Evolutionary conservation across 257 asterid species (phyloP), one percentile per base, ranked within the genome.

Genomic region (Salvia splendens): DNA sequence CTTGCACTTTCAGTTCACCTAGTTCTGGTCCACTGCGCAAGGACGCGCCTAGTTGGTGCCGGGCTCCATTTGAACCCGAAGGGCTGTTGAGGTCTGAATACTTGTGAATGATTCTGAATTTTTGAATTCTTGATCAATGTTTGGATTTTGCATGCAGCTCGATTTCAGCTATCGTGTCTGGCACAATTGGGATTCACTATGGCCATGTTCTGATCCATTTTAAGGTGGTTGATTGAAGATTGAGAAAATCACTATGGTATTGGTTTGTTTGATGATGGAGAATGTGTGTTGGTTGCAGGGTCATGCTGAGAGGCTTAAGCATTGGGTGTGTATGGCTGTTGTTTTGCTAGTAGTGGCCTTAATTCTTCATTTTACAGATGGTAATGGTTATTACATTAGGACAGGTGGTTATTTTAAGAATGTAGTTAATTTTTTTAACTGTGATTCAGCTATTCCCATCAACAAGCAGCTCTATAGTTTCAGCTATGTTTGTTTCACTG

Each of bases 381-480:
- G 95, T 87, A 46, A 80, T 9, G n/a, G 3, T 45, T 17, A 33
- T 59, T 52, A 1, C 8, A 17, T 20, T 61, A 10, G 32, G 32
- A 5, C 40, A 5, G 0, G 33, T 17, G n/a, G 12, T 46, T 30
- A n/a, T 17, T 42, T 48, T 38, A 7, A 24, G 0, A 1, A 9
- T n/a, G 14, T 61, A 14, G 42, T 8, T 36, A 8, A 61, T 16
- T 64, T 43, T 30, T 71, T 50, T 20, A 5, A 1, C 0, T 59
- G 35, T 40, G 20, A 36, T 73, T 65, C 87, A 88, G 97, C 90
- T 53, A 89, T 92, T 77, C 97, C 98, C 6, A 75, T 92, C 71
- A 89, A 92, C 82, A 92, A 92, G 82, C 97, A 92, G 75, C 90
- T 89, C 48, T 92, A 89, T 15, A 89, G 95, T 63, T 84, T 92